phyloP scores from a whole-genome alignment of 352 stramenopile genomes.

The Phytophthora melonis region DNA sequence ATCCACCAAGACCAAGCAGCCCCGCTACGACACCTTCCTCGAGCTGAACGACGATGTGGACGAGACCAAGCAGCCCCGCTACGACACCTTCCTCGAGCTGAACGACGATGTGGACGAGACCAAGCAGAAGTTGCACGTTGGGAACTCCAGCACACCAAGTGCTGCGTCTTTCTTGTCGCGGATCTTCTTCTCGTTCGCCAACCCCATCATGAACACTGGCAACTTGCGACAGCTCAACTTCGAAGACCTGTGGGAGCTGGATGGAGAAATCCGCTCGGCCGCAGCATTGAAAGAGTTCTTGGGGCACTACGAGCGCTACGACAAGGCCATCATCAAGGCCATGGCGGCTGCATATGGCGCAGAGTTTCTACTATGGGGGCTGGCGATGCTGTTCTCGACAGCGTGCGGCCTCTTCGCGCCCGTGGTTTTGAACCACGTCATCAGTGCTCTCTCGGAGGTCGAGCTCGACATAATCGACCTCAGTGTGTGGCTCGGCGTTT shows the following conservation, averaged over 20 bases:
- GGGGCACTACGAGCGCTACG: constrained; percentile 21
- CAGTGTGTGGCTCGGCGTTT: constrained; percentile 46
- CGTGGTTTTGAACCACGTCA: constrained; percentile 55
- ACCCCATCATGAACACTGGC: constrained; percentile 48
- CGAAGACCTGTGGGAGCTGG: constrained; percentile 56
- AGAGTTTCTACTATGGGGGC: constrained; percentile 38
- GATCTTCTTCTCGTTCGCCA: constrained; percentile 57
- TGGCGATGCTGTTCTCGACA: constrained; percentile 40
- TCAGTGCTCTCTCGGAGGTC: constrained; percentile 38
- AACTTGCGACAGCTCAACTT: constrained; percentile 55
- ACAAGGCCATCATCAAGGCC: constrained; percentile 35
- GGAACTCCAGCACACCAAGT: constrained; percentile 7
- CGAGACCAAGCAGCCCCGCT: constrained; percentile 18
- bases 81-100: constrained; percentile 27
- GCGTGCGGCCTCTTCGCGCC: constrained; percentile 52
- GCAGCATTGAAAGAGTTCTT: constrained; percentile 40
- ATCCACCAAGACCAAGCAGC: constrained; percentile 13
- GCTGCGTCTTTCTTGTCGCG: constrained; percentile 30
- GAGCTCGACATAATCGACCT: constrained; percentile 43
- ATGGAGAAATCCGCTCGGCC: constrained; percentile 35
- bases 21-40: constrained; percentile 32
- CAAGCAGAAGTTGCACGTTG: constrained; percentile 18
- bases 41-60: constrained; percentile 9
- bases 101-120: constrained; percentile 9
- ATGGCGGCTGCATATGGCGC: constrained; percentile 39